Evolutionary conservation across 2,329 filamentous ascomycete species (phyloP).

Genomic region (Pyricularia pennisetigena): DNA sequence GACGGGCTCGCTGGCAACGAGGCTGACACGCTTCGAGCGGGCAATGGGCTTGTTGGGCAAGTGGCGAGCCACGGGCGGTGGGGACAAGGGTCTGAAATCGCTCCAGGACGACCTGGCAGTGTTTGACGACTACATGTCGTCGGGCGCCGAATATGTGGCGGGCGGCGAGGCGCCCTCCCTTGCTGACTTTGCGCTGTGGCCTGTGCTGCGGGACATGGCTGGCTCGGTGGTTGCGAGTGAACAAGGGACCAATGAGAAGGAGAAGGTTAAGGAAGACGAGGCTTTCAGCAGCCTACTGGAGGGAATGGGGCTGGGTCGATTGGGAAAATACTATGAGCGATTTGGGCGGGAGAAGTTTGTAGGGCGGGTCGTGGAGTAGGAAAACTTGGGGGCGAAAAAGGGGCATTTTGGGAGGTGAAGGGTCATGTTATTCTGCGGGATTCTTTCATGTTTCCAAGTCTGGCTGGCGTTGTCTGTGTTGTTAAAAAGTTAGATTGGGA

Average conservation of each 20-base stretch:
- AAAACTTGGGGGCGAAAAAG: no score
- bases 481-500: not conserved
- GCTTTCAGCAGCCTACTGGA: slow-evolving; percentile 15
- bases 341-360: slow-evolving; percentile 15
- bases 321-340: slow-evolving; percentile 28
- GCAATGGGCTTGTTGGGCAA: slow-evolving; percentile 25
- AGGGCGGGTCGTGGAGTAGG: slow-evolving; percentile 5
- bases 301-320: slow-evolving; percentile 13
- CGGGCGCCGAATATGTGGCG: slow-evolving; percentile 29
- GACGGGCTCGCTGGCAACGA: slow-evolving; percentile 13
- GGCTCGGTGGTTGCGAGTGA: slow-evolving; percentile 17
- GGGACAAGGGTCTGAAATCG: slow-evolving; percentile 6
- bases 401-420: not conserved
- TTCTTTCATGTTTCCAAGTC: not conserved
- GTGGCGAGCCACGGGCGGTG: slow-evolving; percentile 17
- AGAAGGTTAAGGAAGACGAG: slow-evolving; percentile 8
- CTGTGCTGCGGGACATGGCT: slow-evolving; percentile 38
- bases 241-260: slow-evolving; percentile 7
- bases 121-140: slow-evolving; percentile 28
- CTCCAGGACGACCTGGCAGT: slow-evolving; percentile 23
- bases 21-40: slow-evolving; percentile 31
- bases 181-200: slow-evolving; percentile 49
- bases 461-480: not conserved
- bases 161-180: slow-evolving; percentile 27
- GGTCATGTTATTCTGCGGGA: not conserved